Evolutionary conservation across 371 early-diverging fungal genomes (phyloP).

Genomic region (Syncephalastrum sp.): DNA sequence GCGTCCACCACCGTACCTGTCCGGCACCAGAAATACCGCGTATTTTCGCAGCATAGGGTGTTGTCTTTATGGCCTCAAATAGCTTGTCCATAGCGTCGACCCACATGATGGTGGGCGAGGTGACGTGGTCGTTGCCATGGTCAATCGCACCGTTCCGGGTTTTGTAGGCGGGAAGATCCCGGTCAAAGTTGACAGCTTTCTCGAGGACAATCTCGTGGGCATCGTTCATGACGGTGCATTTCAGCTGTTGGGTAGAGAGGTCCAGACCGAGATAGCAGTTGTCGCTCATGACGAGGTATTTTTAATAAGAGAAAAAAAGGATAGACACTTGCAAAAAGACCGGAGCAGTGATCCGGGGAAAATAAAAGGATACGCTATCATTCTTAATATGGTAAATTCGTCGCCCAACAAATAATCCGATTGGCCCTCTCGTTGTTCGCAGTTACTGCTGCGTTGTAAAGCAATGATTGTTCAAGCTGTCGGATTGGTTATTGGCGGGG

Average conservation of each 20-base stretch:
- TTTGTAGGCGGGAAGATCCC: constrained; percentile 56
- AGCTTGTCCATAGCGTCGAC: constrained; percentile 71
- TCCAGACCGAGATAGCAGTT: constrained; percentile 65
- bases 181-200: constrained; percentile 55
- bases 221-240: constrained; percentile 58
- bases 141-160: constrained; percentile 55
- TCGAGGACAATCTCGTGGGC: constrained; percentile 37
- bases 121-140: constrained; percentile 43
- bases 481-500: too few relatives aligned
- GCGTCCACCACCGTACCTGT: constrained; percentile 44
- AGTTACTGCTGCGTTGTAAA: too few relatives aligned
- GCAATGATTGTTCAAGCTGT: too few relatives aligned
- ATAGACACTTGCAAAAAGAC: too few relatives aligned
- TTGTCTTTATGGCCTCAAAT: constrained; percentile 39
- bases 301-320: too few relatives aligned
- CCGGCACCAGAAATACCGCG: constrained; percentile 69
- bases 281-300: too few relatives aligned
- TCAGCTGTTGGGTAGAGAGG: constrained; percentile 79
- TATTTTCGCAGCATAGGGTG: constrained; percentile 36
- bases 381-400: too few relatives aligned
- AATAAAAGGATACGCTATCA: too few relatives aligned
- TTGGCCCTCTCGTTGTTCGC: too few relatives aligned
- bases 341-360: too few relatives aligned
- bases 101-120: constrained; percentile 80
- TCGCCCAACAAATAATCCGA: too few relatives aligned